Base-by-base conservation (phyloP, 2,329 filamentous ascomycete species). In the Cercospora sp. region DNA sequence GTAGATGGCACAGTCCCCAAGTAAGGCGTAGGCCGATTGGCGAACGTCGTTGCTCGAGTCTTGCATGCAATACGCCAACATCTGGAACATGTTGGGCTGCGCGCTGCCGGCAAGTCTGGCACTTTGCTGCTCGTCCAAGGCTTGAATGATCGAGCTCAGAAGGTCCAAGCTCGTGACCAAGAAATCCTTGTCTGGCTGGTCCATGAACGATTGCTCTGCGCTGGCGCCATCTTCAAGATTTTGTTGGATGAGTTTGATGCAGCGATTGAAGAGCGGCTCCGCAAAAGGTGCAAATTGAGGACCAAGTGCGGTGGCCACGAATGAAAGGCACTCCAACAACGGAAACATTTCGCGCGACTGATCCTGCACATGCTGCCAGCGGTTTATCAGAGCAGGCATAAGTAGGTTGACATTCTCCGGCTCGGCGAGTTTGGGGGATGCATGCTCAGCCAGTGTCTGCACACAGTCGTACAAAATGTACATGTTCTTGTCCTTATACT, bases 401-500 rank as follows among this genome's bases (percentile, higher is more conserved):
- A 99, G 85, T 73, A 93, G 86, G 70, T 91, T 87, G 48, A 94
- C 89, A n/a, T 97, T 87, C 63, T 94, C 88, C 6, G 91, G 91
- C 69, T 88, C 86, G n/a, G 93, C 91, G 72, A 99, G 84, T 36
- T 91, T 88, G 6, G 90, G 89, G 10, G 93, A 93, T 64, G 98
- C 91, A 76, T 93, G 91, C 79, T 99, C 95, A 3, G 95, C 95
- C 66, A 99, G 84, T 0, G 95, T 99, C 82, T 99, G 95, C 36
- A 99, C 92, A 79, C 95, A 98, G 81, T 99, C 95, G 82, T 99
- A 99, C 36, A 99, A 87, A 64, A 98, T 96, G 82, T 96, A 97
- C 89, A 98, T 97, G 82, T 99, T 99, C 76, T 93, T 90, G 80
- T 98, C 94, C 85, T 99, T 98, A 87, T 98, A 99, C 80, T 91